Evolutionary conservation across 140 eudicot genomes (phyloP).

Genomic region (Ambrosia hybrid): DNA sequence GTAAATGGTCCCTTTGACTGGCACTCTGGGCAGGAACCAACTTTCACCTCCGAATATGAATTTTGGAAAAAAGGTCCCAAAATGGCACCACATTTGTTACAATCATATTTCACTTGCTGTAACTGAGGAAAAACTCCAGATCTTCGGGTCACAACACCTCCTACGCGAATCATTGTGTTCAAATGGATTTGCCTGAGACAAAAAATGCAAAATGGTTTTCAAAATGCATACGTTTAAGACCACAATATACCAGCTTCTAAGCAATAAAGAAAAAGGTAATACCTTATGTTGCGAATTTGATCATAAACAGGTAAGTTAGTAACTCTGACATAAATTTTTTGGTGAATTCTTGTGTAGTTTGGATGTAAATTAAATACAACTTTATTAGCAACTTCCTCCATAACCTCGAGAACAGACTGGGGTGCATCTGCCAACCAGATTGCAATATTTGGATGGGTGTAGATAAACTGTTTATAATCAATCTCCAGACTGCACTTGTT

Average conservation of each 20-base stretch:
- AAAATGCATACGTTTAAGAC: neutral
- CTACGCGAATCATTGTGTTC: constrained; percentile 97
- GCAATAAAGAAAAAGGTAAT: constrained; percentile 3
- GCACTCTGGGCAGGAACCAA: constrained; percentile 99
- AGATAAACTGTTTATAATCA: constrained; percentile 90
- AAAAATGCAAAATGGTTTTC: constrained; percentile 6
- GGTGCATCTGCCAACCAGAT: constrained; percentile 99
- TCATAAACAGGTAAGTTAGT: constrained; percentile 98
- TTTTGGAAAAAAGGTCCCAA: constrained; percentile 95
- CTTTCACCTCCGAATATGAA: constrained; percentile 94
- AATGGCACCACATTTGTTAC: constrained; percentile 84
- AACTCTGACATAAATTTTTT: constrained; percentile 78
- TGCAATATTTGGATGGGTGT: constrained; percentile 87
- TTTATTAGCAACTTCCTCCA: constrained; percentile 98
- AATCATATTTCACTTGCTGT: constrained; percentile 96
- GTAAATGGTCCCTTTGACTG: constrained; percentile 98
- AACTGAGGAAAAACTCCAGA: constrained; percentile 99
- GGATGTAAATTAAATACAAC: constrained; percentile 81
- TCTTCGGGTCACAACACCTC: constrained; percentile 96
- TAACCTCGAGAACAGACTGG: constrained; percentile 95
- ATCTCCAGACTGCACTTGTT: constrained; percentile 96
- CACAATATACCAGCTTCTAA: neutral
- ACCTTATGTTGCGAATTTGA: constrained; percentile 98
- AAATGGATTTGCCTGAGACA: constrained; percentile 87
- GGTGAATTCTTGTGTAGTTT: constrained; percentile 82